Percentiles rank a stretch among this genome's conserved stretches.
Conservation (phyloP, 2,329 filamentous ascomycete genomes). For the Chalaropsis ovoidea region DNA sequence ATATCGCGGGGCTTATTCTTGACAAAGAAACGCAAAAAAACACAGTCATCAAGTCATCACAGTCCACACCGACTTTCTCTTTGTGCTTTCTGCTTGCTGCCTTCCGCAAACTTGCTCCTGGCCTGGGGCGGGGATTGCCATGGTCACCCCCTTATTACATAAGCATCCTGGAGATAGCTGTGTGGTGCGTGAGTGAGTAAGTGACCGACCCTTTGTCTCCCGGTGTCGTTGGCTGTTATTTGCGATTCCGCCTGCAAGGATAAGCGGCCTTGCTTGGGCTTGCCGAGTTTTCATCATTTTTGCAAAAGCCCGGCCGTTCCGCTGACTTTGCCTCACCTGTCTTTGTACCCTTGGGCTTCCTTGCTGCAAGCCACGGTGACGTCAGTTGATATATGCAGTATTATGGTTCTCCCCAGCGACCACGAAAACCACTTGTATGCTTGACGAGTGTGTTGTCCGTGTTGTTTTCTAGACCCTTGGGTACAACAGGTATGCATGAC, state of each 20-base stretch:
- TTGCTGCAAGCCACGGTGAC: slow-evolving; percentile 2
- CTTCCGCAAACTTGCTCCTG: no score
- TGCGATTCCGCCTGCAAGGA: slow-evolving; percentile 4
- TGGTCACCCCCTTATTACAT: neutral
- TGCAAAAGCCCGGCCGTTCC: slow-evolving; percentile 14
- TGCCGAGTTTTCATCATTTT: slow-evolving; percentile 6
- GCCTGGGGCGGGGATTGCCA: no score
- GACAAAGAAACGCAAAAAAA: no score
- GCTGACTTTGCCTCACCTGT: slow-evolving; percentile 2
- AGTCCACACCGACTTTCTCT: no score
- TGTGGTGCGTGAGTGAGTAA: no score
- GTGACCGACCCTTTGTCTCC: neutral
- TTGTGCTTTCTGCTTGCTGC: no score
- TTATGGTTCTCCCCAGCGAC: neutral
- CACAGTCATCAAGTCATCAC: no score
- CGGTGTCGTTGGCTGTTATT: neutral
- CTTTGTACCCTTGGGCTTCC: neutral
- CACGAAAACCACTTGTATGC: neutral
- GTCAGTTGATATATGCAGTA: neutral
- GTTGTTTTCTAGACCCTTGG: neutral
- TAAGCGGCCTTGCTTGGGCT: neutral
- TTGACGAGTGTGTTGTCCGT: neutral
- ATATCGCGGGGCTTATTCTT: neutral
- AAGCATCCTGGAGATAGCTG: neutral
- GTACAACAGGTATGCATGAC: neutral